Evolutionary conservation across 169 alveolate species (phyloP).

Genomic region (Plasmodium vinckei): DNA sequence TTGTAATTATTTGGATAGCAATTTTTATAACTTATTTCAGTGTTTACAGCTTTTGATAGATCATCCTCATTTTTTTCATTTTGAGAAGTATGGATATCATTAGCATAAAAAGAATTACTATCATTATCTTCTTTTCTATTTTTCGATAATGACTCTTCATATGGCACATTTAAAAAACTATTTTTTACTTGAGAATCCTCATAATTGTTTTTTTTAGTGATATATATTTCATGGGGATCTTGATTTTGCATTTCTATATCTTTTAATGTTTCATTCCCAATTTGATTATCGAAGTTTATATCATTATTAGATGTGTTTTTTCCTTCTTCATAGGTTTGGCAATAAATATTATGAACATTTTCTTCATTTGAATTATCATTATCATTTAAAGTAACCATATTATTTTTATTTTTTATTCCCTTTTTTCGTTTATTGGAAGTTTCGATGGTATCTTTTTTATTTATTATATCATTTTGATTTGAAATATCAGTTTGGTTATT

Average conservation of each 20-base stretch:
- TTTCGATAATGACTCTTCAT: too few relatives aligned
- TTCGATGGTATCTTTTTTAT: too few relatives aligned
- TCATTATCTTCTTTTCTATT: background rate
- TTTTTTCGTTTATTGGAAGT: too few relatives aligned
- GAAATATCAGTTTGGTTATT: background rate
- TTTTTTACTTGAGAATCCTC: too few relatives aligned
- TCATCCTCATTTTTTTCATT: background rate
- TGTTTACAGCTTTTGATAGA: too few relatives aligned
- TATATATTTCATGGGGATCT: too few relatives aligned
- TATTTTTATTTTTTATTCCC: too few relatives aligned
- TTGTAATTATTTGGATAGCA: background rate
- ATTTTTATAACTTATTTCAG: background rate
- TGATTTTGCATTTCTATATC: background rate
- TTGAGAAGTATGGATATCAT: background rate
- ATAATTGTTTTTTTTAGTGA: too few relatives aligned
- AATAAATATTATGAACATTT: background rate
- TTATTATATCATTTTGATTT: too few relatives aligned
- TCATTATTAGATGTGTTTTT: background rate
- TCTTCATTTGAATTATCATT: background rate
- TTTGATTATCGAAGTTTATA: background rate
- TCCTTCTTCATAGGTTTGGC: background rate
- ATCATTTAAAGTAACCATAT: background rate
- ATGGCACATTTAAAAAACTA: too few relatives aligned
- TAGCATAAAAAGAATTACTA: background rate
- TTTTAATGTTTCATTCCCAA: background rate